A percentile compares a stretch with the other conserved stretches of the same genome.
phyloP scores from a whole-genome alignment of 441 rosid species.

The Brassica hybrid region DNA sequence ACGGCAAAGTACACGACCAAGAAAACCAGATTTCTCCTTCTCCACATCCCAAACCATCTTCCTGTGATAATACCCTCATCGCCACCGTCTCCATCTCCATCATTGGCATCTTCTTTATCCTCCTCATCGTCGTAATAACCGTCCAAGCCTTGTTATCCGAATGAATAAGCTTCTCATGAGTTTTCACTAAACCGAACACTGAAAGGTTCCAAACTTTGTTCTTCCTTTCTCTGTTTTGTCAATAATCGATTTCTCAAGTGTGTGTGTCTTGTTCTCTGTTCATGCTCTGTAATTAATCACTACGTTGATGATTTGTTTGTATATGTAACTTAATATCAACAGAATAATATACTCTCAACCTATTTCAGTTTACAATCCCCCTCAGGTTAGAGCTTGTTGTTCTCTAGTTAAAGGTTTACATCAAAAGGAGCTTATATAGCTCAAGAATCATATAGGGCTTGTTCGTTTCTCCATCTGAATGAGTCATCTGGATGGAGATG shows the following conservation, averaged over 20 bases:
- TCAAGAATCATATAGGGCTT: too few relatives aligned
- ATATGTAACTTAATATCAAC: constrained; percentile 44
- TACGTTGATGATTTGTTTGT: not conserved
- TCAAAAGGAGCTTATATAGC: too few relatives aligned
- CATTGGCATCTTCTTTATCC: constrained; percentile 48
- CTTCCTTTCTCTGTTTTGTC: not conserved
- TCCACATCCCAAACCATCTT: constrained; percentile 37
- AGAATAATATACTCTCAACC: constrained; percentile 4
- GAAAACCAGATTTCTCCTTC: constrained; percentile 46
- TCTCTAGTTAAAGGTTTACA: too few relatives aligned
- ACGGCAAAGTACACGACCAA: constrained; percentile 56
- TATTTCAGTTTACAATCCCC: too few relatives aligned
- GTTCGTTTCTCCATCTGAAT: too few relatives aligned
- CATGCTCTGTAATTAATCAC: not conserved
- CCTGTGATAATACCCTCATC: constrained; percentile 41
- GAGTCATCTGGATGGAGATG: too few relatives aligned
- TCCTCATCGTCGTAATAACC: constrained; percentile 44
- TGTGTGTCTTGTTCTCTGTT: not conserved
- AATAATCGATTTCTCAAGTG: not conserved
- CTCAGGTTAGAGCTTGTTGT: too few relatives aligned
- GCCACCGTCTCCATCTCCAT: constrained; percentile 40
- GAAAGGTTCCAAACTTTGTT: constrained; percentile 8
- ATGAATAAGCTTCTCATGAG: constrained; percentile 51
- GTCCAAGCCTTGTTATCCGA: constrained; percentile 50
- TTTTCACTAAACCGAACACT: constrained; percentile 47